Evolutionary conservation across 2,329 filamentous ascomycete genomes (phyloP), one percentile per base, ranked within the genome.

Genomic region (Pseudogymnoascus sp.): DNA sequence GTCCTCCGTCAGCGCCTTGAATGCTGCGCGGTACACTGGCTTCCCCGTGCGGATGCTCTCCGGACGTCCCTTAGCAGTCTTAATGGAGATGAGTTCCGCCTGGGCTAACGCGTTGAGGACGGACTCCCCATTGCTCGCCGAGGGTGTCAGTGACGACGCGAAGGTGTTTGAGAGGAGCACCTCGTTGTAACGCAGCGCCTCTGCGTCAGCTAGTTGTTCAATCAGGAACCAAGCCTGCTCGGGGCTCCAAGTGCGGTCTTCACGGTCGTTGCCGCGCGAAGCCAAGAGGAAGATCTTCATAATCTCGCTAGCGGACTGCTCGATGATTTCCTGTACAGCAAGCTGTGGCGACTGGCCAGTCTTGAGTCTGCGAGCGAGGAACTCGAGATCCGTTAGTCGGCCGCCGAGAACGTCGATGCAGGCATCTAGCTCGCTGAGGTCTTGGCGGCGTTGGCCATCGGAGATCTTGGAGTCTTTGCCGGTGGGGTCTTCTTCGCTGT

Each of bases 301-400:
- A 57, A 97, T 92, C 70, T 97, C 94, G 0, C 89, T 90, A 0
- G 91, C 89, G 16, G 88, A 89, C 70, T 96, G 91, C 60, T 90
- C 86, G 60, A 96, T 88, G 64, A 99, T 97, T 65, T 96, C 91
- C 20, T 85, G 79, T 2, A 97, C 87, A 2, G 94, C 94, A 66
- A 88, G 81, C 65, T 81, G 82, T 0, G 94, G 94, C 2, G 82
- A 88, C 72, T 97, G 91, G 14, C 94, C 93, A 0, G 88, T 85
- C 74, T 91, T 90, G 67, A 99, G 88, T 16, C 94, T 83, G 35
- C 93, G 85, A n/a, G 92, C 89, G 43, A 99, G 84, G 70, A 94
- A 95, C 71, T 97, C 93, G 18, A 99, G 85, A 70, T 99, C 94
- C 0, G 91, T 96, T n/a, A 99, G 81, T 3, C 94, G 89, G 1